phyloP scores from a whole-genome alignment of 2,329 filamentous ascomycete species.

The Microdochium trichocladiopsis region DNA sequence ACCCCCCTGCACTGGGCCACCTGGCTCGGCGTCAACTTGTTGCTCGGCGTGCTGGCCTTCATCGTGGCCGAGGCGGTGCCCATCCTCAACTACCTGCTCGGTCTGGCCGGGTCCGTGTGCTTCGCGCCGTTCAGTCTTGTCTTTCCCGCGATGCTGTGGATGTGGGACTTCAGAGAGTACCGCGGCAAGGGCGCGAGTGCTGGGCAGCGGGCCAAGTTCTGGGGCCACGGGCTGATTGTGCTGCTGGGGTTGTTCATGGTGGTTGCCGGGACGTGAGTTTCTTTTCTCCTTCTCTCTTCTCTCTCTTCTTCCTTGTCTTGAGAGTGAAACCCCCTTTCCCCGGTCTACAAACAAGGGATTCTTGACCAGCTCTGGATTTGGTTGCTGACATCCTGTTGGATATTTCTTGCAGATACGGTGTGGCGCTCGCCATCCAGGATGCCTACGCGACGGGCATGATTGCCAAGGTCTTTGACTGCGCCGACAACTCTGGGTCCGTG shows the following conservation, averaged over 20 bases:
- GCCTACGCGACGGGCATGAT: background rate
- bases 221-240: constrained; percentile 12
- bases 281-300: background rate
- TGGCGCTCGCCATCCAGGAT: background rate
- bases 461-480: background rate
- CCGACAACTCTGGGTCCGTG: background rate
- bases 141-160: constrained; percentile 18
- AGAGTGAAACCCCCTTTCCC: no score
- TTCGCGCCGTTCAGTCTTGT: constrained; percentile 21
- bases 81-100: constrained; percentile 27
- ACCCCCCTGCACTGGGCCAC: constrained; percentile 24
- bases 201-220: no score
- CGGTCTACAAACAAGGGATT: no score
- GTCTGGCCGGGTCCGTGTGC: constrained; percentile 19
- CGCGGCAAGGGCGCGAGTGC: constrained; percentile 11
- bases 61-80: constrained; percentile 24
- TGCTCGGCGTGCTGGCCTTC: constrained; percentile 19
- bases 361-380: no score
- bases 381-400: background rate
- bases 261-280: constrained; percentile 17
- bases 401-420: background rate
- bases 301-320: no score
- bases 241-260: constrained; percentile 15
- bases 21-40: constrained; percentile 25
- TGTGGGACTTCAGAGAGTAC: constrained; percentile 14